Base-by-base conservation (phyloP, 306 rosid genomes). In the Gastrolobium villosum region DNA sequence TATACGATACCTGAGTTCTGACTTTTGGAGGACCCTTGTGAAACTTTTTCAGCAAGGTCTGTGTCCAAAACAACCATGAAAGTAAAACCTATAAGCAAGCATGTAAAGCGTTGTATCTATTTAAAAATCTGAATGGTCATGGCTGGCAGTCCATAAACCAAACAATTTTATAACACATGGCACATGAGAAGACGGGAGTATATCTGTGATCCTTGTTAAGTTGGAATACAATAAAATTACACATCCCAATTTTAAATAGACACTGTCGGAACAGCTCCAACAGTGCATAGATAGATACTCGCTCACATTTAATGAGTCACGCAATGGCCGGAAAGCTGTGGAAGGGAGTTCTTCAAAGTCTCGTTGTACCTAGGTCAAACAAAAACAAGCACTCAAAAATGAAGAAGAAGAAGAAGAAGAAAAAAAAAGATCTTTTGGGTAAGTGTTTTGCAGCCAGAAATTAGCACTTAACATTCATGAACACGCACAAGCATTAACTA, bases 281-380 rank as follows among this genome's bases (percentile, higher is more conserved):
- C 65, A 62, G 3, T 14, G 40, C 39, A 70, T 10, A 65, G 66
- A 75, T 1, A 62, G 83, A 90, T 62, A 81, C 78, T 79, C 77
- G 86, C 99, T 90, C 89, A 96, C 99, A 85, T 96, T 93, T 86
- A 96, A 91, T 4, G 99, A 96, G 83, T 96, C 98, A 30, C 99
- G 96, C 73, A 96, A 81, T 2, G 96, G 97, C 56, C 91, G 89
- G 86, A 96, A 96, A 66, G 99, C 99, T 73, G 93, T 96, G 7
- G 96, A 84, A 65, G 98, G 99, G 50, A 96, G 91, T 52, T 96
- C 99, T 86, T 96, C 99, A 74, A 96, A 93, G 88, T 96, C 97
- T 62, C 96, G 87, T 69, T 96, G 99, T 66, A 96, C 99, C 99
- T 96, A 70, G 39, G 80, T 26, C 74, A 62, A 36, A 78, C 61